Evolutionary conservation across 192 early-diverging fungal species (phyloP).

Genomic region (Backusella westeae): DNA sequence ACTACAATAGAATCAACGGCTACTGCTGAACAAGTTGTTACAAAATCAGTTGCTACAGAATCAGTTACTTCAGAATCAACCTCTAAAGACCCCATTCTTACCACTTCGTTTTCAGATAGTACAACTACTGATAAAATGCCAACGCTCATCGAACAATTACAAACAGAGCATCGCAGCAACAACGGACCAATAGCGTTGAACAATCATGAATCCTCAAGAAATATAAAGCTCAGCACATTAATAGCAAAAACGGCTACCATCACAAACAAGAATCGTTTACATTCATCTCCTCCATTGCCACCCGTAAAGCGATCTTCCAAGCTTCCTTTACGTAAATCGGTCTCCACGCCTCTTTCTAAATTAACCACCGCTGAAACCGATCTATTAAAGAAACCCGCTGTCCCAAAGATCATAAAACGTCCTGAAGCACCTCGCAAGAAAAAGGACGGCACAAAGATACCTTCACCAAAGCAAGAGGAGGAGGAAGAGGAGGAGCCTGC

Average conservation of each 20-base stretch:
- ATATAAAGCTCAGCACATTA: background rate
- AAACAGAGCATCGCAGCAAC: background rate
- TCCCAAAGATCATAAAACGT: background rate
- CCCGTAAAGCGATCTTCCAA: background rate
- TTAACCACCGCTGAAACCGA: too few relatives aligned
- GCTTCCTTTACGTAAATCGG: background rate
- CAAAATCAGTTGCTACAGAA: background rate
- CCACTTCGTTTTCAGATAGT: background rate
- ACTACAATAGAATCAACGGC: background rate
- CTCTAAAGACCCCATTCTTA: background rate
- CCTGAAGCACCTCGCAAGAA: background rate
- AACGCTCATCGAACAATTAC: background rate
- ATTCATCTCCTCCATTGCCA: background rate
- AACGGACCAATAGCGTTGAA: background rate
- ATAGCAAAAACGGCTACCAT: background rate
- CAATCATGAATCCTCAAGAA: background rate
- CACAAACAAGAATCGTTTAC: background rate
- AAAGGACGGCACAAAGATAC: conserved; percentile 1
- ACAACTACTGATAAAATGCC: background rate
- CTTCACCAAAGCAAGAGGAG: background rate
- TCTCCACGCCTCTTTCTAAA: background rate
- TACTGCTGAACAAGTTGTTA: too few relatives aligned
- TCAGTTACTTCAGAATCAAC: background rate
- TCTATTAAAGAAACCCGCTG: background rate
- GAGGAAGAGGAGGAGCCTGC: conserved; percentile 16